Conservation (phyloP, 495 filamentous ascomycete species). For the Podospora bellae-mahoneyi region DNA sequence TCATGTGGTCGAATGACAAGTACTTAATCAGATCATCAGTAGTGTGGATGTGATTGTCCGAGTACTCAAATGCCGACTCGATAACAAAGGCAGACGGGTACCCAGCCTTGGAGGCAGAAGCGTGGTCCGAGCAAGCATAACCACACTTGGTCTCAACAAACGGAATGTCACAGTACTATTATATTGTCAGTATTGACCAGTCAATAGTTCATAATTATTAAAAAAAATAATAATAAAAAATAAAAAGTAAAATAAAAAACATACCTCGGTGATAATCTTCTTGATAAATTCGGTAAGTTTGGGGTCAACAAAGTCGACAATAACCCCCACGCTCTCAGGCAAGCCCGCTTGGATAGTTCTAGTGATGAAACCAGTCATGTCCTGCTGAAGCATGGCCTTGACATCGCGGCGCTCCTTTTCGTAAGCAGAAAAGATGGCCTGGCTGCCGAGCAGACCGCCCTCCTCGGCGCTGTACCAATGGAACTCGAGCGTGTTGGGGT, state of each 20-base stretch:
- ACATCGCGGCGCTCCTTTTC: slow-evolving; percentile 70
- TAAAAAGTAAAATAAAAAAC: background rate
- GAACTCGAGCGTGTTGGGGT: slow-evolving; percentile 88
- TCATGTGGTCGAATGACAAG: slow-evolving; percentile 94
- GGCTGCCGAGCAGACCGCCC: slow-evolving; percentile 85
- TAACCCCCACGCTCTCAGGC: slow-evolving; percentile 85
- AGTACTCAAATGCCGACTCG: slow-evolving; percentile 81
- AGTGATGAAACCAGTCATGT: slow-evolving; percentile 93
- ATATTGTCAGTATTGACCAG: slow-evolving; percentile 19
- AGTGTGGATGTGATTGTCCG: slow-evolving; percentile 84
- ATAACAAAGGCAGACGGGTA: slow-evolving; percentile 96
- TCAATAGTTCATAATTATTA: too few species aligned
- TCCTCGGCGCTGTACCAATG: slow-evolving; percentile 99
- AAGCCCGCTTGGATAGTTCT: slow-evolving; percentile 79
- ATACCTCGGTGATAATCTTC: slow-evolving; percentile 67
- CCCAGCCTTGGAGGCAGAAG: slow-evolving; percentile 90
- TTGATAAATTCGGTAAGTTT: slow-evolving; percentile 90
- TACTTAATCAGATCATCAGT: slow-evolving; percentile 85
- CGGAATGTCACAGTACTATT: slow-evolving; percentile 79
- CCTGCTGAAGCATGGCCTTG: slow-evolving; percentile 98
- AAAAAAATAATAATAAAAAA: background rate
- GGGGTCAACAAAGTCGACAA: slow-evolving; percentile 85
- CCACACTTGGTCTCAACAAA: slow-evolving; percentile 92
- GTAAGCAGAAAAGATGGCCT: slow-evolving; percentile 85
- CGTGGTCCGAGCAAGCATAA: slow-evolving; percentile 96